Base-by-base conservation (phyloP, 768 basidiomycete species). In the Candolleomyces aberdarensis region DNA sequence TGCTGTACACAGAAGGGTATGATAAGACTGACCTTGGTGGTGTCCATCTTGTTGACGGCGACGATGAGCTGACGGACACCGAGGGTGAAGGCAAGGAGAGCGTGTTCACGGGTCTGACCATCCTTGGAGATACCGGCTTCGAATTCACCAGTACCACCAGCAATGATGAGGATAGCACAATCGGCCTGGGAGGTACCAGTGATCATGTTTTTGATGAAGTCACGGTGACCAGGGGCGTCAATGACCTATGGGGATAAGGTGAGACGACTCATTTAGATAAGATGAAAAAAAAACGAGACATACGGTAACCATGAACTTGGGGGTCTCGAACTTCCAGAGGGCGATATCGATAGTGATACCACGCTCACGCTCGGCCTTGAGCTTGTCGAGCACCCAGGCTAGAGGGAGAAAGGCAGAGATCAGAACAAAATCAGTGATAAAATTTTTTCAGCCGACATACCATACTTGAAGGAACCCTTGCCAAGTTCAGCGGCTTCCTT, bases 131-230 rank as follows among this genome's bases (percentile, higher is more conserved):
- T 98, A 92, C 97, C 97, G 75, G 96, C 96, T 80, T 99, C 97
- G 82, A 99, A 98, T 82, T 99, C 97, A 88, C 97, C 97, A 77
- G 92, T 95, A 83, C 97, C 97, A 78, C 84, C 91, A 66, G 96
- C 97, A 69, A 99, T 99, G 85, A 99, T 98, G 79, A 99, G 94
- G 78, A 99, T 88, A 72, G 96, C 97, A 74, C 96, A 98, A 77
- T 99, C 96, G 75, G 96, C 96, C 88, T 99, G 97, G 72, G 97
- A 99, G 71, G 97, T 99, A 86, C 97, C 97, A 64, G 97, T 99
- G 78, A 99, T 99, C 96, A 96, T 97, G 93, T 97, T 99, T 84
- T 99, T 99, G 87, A 99, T 99, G 83, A 99, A 99, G 75, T 99
- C 97, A 88, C 97, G 95, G 79, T 97, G 96, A 75, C 96, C 96